Percentiles rank a stretch among this genome's conserved stretches.
Conservation (phyloP, 2,329 filamentous ascomycete genomes). For the Curvularia sp. region DNA sequence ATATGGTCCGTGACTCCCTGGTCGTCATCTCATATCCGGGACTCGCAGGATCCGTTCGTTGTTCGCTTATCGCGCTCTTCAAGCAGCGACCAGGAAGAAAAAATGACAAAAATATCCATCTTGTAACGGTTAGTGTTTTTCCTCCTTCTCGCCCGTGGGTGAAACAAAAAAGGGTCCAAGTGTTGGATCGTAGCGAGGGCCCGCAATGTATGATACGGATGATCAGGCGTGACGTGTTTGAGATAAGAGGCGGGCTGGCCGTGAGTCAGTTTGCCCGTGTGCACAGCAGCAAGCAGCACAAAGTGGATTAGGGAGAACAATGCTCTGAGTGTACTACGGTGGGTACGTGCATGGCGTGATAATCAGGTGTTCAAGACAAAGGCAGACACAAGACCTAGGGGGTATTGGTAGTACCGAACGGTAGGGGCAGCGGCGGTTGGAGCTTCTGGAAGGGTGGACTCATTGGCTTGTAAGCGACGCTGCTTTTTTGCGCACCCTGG, state of each 20-base stretch:
- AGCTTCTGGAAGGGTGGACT: neutral
- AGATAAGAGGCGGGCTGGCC: neutral
- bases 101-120: neutral
- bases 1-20: neutral
- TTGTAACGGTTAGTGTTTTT: neutral
- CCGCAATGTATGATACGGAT: neutral
- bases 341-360: slow-evolving; percentile 4
- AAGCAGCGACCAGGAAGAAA: neutral
- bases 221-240: slow-evolving; percentile 12
- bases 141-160: neutral
- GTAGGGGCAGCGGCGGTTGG: neutral
- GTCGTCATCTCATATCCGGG: neutral
- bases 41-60: neutral
- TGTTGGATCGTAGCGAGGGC: neutral
- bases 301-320: neutral
- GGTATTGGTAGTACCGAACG: neutral
- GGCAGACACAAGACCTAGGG: neutral
- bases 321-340: neutral
- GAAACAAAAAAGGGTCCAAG: slow-evolving; percentile 1
- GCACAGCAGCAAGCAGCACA: neutral
- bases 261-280: neutral
- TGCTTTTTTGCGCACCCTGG: neutral
- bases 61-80: neutral
- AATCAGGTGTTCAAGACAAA: neutral
- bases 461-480: neutral